Percentiles rank a stretch among this genome's conserved stretches.
phyloP scores from a whole-genome alignment of 257 asterid species.

The Solanum ahanhuiri region DNA sequence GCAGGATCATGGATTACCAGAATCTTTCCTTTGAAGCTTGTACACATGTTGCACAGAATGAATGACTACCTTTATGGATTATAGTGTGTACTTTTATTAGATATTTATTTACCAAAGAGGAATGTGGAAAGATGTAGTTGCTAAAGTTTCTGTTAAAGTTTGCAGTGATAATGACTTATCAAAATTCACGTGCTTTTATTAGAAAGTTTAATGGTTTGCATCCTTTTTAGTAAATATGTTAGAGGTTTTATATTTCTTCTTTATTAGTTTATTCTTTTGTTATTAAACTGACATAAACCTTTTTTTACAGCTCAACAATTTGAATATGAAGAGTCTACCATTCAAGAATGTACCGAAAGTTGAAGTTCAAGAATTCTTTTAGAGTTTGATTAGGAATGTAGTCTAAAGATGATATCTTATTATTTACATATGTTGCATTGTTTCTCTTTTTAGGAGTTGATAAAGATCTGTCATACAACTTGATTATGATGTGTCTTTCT shows the following conservation, averaged over 20 bases:
- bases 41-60: conserved; percentile 96
- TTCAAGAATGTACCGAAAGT: not conserved
- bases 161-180: not conserved
- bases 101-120: conserved; percentile 51
- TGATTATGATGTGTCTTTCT: no score
- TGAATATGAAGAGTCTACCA: not conserved
- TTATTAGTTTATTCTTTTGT: not conserved
- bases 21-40: conserved; percentile 92
- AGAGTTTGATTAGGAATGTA: not conserved
- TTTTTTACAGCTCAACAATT: not conserved
- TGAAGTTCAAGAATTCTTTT: not conserved
- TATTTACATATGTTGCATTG: not conserved
- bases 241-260: not conserved
- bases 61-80: conserved; percentile 68
- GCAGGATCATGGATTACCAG: conserved; percentile 93
- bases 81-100: conserved; percentile 57
- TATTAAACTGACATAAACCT: not conserved
- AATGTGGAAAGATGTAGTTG: conserved; percentile 46
- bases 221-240: not conserved
- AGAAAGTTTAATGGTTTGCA: not conserved
- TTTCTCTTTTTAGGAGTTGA: not conserved
- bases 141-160: no score
- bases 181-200: not conserved
- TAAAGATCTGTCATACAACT: not conserved
- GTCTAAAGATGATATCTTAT: not conserved